Conservation (phyloP, 495 filamentous ascomycete species). For the Tuber calosporum region DNA sequence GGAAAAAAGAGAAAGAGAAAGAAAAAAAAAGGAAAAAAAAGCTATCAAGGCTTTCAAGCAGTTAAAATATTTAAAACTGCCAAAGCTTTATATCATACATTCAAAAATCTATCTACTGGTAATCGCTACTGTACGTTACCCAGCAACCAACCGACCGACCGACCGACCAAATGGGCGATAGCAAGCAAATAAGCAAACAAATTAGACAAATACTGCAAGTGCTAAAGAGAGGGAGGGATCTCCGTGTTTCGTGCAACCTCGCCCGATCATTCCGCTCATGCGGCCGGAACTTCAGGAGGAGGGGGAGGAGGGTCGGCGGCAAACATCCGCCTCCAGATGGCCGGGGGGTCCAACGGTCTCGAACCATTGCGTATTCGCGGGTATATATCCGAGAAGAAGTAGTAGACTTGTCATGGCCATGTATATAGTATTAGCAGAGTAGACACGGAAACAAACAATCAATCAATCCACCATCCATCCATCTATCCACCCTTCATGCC, state of each 20-base stretch:
- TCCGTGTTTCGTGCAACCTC: slow-evolving; percentile 8
- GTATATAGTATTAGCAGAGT: background rate
- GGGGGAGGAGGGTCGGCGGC: slow-evolving; percentile 38
- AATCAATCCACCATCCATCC: background rate
- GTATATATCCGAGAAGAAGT: slow-evolving; percentile 96
- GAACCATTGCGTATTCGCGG: slow-evolving; percentile 79
- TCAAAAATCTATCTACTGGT: slow-evolving; percentile 1
- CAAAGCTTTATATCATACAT: slow-evolving; percentile 1
- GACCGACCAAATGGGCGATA: background rate
- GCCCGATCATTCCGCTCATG: slow-evolving; percentile 31
- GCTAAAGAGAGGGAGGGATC: background rate
- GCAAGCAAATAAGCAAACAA: background rate
- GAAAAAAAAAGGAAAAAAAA: slow-evolving; percentile 15
- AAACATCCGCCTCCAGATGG: slow-evolving; percentile 86
- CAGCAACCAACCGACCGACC: background rate
- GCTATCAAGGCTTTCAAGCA: slow-evolving; percentile 9
- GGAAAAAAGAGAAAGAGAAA: slow-evolving; percentile 2
- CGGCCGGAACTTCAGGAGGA: slow-evolving; percentile 43
- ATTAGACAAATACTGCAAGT: background rate
- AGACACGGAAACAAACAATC: background rate
- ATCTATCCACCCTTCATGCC: background rate
- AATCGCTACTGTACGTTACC: background rate
- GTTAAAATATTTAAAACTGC: slow-evolving; percentile 5
- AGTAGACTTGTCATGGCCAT: slow-evolving; percentile 58
- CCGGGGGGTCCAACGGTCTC: slow-evolving; percentile 80